Evolutionary conservation across 441 rosid genomes (phyloP).

Genomic region (Jatropha podagrica): DNA sequence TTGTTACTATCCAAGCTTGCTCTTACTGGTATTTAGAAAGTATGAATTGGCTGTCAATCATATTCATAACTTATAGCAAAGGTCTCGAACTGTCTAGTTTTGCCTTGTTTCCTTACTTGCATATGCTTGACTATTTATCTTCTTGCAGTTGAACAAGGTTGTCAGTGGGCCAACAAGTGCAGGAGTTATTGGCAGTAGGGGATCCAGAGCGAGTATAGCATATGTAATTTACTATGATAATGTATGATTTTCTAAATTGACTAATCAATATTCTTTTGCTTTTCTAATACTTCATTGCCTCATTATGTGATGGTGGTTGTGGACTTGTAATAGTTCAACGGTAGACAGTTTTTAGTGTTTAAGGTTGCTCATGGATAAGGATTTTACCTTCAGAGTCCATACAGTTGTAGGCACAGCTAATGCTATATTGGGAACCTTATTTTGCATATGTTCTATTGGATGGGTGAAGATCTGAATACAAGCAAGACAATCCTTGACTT

Average conservation of each 20-base stretch:
- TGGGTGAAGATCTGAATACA: not conserved
- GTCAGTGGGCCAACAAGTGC: constrained; percentile 53
- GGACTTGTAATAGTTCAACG: no score
- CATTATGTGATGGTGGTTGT: not conserved
- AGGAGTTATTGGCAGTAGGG: constrained; percentile 53
- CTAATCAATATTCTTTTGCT: not conserved
- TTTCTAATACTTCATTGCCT: not conserved
- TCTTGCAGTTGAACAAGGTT: constrained; percentile 63
- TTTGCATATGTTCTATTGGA: not conserved
- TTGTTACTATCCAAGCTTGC: not conserved
- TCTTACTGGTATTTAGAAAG: not conserved
- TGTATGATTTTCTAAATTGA: no score
- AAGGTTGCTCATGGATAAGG: not conserved
- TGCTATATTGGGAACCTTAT: not conserved
- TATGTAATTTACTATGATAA: not conserved
- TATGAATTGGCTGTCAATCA: not conserved
- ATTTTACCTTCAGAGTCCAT: not conserved
- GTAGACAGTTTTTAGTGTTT: not conserved
- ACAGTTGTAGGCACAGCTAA: not conserved
- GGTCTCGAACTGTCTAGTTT: not conserved
- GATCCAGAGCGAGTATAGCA: constrained; percentile 59
- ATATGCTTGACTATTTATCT: not conserved
- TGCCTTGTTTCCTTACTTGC: not conserved
- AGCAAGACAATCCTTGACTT: not conserved
- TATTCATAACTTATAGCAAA: not conserved